Evolutionary conservation across 345 rosid genomes (phyloP).

Genomic region (Pelargonium nanum): DNA sequence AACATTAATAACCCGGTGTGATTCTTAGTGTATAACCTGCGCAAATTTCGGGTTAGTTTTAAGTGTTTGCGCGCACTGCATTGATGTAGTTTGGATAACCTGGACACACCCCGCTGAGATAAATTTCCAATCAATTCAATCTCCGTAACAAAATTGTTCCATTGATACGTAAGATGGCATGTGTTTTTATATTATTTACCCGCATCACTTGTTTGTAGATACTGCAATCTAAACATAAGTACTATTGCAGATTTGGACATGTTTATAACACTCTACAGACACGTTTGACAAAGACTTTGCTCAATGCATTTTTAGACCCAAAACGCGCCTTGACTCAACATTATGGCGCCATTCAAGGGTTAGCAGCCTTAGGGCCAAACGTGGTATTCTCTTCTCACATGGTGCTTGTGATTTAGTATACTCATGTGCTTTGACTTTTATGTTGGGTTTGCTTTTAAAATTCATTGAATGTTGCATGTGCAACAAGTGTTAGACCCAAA

Average conservation of each 20-base stretch:
- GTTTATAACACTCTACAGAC: slow-evolving; percentile 74
- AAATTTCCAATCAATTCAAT: neutral
- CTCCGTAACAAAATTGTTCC: neutral
- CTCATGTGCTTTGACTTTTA: neutral
- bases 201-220: neutral
- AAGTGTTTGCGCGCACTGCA: neutral
- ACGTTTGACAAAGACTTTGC: slow-evolving; percentile 78
- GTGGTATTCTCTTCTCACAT: slow-evolving; percentile 43
- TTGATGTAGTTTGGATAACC: neutral
- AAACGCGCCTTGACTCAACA: slow-evolving; percentile 81
- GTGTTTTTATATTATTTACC: neutral
- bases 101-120: neutral
- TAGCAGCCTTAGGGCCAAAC: slow-evolving; percentile 81
- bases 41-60: neutral
- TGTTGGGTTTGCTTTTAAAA: neutral
- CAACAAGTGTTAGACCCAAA: neutral
- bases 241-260: slow-evolving; percentile 62
- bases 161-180: neutral
- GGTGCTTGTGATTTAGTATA: neutral
- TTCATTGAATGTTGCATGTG: neutral
- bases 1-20: neutral
- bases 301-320: slow-evolving; percentile 83
- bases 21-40: neutral
- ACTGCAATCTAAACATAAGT: slow-evolving; percentile 4
- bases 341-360: slow-evolving; percentile 93